Evolutionary conservation across 2,329 filamentous ascomycete genomes (phyloP).

Genomic region (Trichophyton simii): DNA sequence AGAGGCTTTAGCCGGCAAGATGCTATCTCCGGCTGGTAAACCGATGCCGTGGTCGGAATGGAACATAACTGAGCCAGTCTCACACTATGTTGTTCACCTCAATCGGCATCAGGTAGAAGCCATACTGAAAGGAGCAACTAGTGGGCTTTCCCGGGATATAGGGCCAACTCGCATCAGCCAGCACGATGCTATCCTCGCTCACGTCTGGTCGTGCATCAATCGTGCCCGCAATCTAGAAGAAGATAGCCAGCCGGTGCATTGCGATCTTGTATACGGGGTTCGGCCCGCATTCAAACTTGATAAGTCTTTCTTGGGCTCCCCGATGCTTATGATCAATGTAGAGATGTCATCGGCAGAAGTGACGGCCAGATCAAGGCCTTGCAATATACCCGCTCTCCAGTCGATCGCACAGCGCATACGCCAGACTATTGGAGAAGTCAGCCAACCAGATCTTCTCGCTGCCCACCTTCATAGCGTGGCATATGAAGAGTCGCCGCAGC

Average conservation of each 20-base stretch:
- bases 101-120: conserved; percentile 22
- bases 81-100: conserved; percentile 28
- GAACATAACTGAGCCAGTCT: conserved; percentile 12
- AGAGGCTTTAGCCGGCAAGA: not conserved
- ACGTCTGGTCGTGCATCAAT: conserved; percentile 36
- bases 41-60: not conserved
- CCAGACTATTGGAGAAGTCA: not conserved
- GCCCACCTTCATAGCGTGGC: conserved; percentile 34
- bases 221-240: conserved; percentile 19
- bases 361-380: not conserved
- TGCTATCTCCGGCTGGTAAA: not conserved
- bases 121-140: conserved; percentile 19
- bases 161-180: conserved; percentile 24
- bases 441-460: conserved; percentile 16
- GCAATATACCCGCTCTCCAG: not conserved
- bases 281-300: not conserved
- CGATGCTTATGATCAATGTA: not conserved
- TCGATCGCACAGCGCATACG: not conserved
- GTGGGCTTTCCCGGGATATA: conserved; percentile 7
- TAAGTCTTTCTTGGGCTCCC: not conserved
- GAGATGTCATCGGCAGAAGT: not conserved
- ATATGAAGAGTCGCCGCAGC: conserved; percentile 35
- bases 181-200: conserved; percentile 36
- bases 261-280: not conserved
- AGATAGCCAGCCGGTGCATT: not conserved